Conservation (phyloP, 768 basidiomycete genomes). For the Lactifluus subvellereus region DNA sequence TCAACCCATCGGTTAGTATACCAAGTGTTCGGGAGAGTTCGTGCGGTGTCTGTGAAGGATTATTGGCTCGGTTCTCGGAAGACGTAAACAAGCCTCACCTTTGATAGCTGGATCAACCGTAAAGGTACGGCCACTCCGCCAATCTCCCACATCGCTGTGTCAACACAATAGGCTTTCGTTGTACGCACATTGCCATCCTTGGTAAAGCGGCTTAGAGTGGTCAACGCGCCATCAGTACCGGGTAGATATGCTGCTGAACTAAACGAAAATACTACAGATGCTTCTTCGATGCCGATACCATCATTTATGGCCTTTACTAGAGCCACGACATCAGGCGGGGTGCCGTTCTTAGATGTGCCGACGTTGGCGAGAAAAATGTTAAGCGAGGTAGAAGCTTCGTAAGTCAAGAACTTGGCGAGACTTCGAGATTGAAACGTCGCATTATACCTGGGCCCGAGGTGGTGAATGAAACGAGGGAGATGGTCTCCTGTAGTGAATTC, state of each 20-base stretch:
- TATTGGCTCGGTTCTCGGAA: background rate
- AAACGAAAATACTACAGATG: slow-evolving; percentile 37
- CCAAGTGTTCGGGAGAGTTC: slow-evolving; percentile 69
- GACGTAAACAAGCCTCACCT: slow-evolving; percentile 38
- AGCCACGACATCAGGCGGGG: slow-evolving; percentile 31
- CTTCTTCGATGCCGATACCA: slow-evolving; percentile 40
- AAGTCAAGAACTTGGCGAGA: slow-evolving; percentile 72
- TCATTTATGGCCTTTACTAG: slow-evolving; percentile 49
- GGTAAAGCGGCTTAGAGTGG: slow-evolving; percentile 15
- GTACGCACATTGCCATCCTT: slow-evolving; percentile 51
- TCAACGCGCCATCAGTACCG: slow-evolving; percentile 10
- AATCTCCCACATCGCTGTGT: slow-evolving; percentile 72
- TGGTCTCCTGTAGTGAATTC: slow-evolving; percentile 49
- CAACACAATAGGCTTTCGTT: slow-evolving; percentile 58
- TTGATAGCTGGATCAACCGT: slow-evolving; percentile 68
- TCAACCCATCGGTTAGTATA: slow-evolving; percentile 70
- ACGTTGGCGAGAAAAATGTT: slow-evolving; percentile 65
- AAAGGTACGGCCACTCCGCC: slow-evolving; percentile 76
- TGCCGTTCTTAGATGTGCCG: slow-evolving; percentile 33
- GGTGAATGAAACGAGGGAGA: slow-evolving; percentile 67
- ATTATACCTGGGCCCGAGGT: slow-evolving; percentile 73
- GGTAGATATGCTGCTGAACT: slow-evolving; percentile 29
- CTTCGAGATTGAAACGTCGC: slow-evolving; percentile 69
- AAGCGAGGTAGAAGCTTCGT: slow-evolving; percentile 77
- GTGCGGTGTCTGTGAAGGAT: slow-evolving; percentile 51